These are phyloP conservation scores for Crithidia acanthocephali DNA, from an alignment of 208 protist genomes.

Conservation along the genomic window DNA sequence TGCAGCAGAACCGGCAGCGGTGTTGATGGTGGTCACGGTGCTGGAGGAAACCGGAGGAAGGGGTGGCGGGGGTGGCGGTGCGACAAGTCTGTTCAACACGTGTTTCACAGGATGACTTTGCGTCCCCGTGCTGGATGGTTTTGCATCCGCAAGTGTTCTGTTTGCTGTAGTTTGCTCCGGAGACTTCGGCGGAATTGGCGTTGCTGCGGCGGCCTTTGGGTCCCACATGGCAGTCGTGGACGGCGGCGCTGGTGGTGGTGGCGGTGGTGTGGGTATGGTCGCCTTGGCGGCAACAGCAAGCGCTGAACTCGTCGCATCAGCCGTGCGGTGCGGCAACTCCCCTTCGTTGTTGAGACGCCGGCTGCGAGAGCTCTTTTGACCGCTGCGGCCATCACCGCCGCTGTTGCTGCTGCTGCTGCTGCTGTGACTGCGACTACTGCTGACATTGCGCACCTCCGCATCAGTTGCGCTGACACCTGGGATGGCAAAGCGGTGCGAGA, in stretches of 20 bases:
- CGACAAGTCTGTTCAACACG: not conserved
- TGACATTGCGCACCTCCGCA: not conserved
- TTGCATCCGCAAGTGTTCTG: not conserved
- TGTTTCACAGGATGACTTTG: not conserved
- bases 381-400: not conserved
- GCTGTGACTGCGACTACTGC: not conserved
- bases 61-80: not conserved
- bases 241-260: not conserved
- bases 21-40: not conserved
- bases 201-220: not conserved
- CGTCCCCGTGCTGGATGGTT: not conserved
- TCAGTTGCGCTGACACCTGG: not conserved
- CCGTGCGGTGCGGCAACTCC: not conserved
- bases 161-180: not conserved
- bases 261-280: not conserved
- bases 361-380: too few species aligned
- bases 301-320: not conserved
- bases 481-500: slow-evolving; percentile 31
- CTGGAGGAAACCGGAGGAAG: not conserved
- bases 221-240: not conserved
- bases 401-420: slow-evolving; percentile 4
- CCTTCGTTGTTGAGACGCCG: not conserved
- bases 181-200: not conserved
- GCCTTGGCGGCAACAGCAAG: not conserved
- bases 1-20: not conserved